phyloP scores from a whole-genome alignment of 1,284 basidiomycete genomes.

The Moesziomyces globuligerus region DNA sequence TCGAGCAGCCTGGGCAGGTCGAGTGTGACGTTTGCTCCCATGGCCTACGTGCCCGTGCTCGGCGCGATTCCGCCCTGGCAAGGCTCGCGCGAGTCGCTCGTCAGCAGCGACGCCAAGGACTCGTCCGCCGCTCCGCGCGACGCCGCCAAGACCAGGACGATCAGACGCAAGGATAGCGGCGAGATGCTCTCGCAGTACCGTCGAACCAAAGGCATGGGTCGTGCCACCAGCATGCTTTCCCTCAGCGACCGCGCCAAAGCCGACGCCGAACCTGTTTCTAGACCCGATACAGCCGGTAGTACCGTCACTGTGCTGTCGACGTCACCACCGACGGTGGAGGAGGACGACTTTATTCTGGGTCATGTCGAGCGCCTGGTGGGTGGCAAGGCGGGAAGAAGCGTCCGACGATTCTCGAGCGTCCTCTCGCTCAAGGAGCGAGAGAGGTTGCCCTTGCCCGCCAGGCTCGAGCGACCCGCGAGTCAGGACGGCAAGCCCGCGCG shows the following conservation, averaged over 20 bases:
- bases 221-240: conserved; percentile 45
- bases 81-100: too few species aligned
- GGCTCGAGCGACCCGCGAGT: conserved; percentile 23
- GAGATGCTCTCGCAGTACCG: conserved; percentile 64
- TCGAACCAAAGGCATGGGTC: conserved; percentile 43
- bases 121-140: too few species aligned
- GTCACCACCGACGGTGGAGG: conserved; percentile 8
- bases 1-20: conserved; percentile 36
- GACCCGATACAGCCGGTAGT: conserved; percentile 15
- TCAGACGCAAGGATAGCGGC: conserved; percentile 54
- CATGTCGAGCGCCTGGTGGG: conserved; percentile 33
- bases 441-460: too few species aligned
- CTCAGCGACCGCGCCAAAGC: conserved; percentile 40
- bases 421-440: conserved; percentile 30
- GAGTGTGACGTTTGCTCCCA: conserved; percentile 29
- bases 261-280: conserved; percentile 18
- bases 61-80: conserved; percentile 38
- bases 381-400: conserved; percentile 18
- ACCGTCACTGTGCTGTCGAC: conserved; percentile 10
- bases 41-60: conserved; percentile 42
- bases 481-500: conserved; percentile 25
- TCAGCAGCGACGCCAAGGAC: too few species aligned
- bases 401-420: conserved; percentile 44
- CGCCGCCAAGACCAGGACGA: conserved; percentile 13
- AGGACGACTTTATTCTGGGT: conserved; percentile 40